Percentiles rank a stretch among this genome's conserved stretches.
phyloP scores from a whole-genome alignment of 305 asterid species.

The Fraxinus platypoda region DNA sequence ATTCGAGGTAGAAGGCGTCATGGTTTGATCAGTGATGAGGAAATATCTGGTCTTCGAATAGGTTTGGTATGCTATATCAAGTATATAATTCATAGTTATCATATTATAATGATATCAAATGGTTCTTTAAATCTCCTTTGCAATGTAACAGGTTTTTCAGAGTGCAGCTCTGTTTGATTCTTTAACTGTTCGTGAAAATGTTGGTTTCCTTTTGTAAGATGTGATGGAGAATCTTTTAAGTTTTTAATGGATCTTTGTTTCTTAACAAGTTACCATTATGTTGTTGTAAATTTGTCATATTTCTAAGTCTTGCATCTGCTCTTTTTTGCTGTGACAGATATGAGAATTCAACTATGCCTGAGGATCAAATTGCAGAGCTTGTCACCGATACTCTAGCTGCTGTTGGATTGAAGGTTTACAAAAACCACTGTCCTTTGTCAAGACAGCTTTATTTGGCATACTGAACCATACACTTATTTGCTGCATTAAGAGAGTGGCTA shows the following conservation, averaged over 20 bases:
- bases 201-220: slow-evolving; percentile 94
- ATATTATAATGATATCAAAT: slow-evolving; percentile 21
- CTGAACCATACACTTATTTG: slow-evolving; percentile 1
- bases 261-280: not conserved
- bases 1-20: slow-evolving; percentile 79
- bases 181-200: slow-evolving; percentile 94
- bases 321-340: slow-evolving; percentile 49
- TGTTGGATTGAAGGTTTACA: slow-evolving; percentile 90
- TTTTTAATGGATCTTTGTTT: slow-evolving; percentile 2
- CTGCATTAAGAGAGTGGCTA: slow-evolving; percentile 1
- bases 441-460: slow-evolving; percentile 17
- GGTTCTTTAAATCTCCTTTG: slow-evolving; percentile 26
- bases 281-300: slow-evolving; percentile 8
- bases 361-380: slow-evolving; percentile 73
- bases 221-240: slow-evolving; percentile 14
- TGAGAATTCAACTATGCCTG: slow-evolving; percentile 88
- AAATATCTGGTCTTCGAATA: slow-evolving; percentile 92
- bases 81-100: slow-evolving; percentile 17
- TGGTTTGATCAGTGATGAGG: slow-evolving; percentile 94
- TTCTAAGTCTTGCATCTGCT: slow-evolving; percentile 3
- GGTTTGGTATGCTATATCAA: slow-evolving; percentile 71
- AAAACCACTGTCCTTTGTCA: slow-evolving; percentile 5
- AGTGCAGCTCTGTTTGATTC: slow-evolving; percentile 99
- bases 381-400: slow-evolving; percentile 96
- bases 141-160: slow-evolving; percentile 79